These are phyloP conservation scores for Croton laevigatus DNA, from an alignment of 441 rosid species.

Conservation along the genomic window DNA sequence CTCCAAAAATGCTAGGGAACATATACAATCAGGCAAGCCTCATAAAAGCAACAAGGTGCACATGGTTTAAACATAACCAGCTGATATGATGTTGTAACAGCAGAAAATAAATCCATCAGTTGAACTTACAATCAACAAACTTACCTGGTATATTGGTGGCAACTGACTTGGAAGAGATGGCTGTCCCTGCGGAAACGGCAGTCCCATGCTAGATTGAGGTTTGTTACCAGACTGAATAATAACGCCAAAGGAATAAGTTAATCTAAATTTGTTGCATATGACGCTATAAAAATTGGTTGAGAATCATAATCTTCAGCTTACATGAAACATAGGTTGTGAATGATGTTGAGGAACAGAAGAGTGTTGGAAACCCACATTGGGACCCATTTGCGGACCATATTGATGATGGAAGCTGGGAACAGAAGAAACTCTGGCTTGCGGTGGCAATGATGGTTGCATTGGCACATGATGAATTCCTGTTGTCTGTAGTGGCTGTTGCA, in stretches of 20 bases:
- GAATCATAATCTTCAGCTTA: conserved; percentile 38
- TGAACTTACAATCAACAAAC: neutral
- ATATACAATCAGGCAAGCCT: neutral
- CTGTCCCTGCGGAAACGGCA: conserved; percentile 71
- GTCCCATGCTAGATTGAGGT: conserved; percentile 50
- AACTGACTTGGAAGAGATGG: conserved; percentile 53
- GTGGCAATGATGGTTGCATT: conserved; percentile 55
- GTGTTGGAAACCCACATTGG: conserved; percentile 65
- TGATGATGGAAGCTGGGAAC: conserved; percentile 60
- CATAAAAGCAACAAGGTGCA: neutral
- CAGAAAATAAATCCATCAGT: neutral
- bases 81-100: conserved; percentile 4
- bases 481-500: conserved; percentile 68
- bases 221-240: conserved; percentile 50
- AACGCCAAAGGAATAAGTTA: conserved; percentile 22
- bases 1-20: neutral
- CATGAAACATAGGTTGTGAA: conserved; percentile 75
- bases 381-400: conserved; percentile 61
- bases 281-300: conserved; percentile 2
- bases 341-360: conserved; percentile 66
- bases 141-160: conserved; percentile 59
- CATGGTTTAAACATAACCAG: neutral
- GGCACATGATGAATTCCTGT: conserved; percentile 55
- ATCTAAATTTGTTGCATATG: neutral
- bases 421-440: conserved; percentile 54